These are phyloP conservation scores for Wickerhamiella azyma DNA, from an alignment of 805 yeast species.

Conservation along the genomic window DNA sequence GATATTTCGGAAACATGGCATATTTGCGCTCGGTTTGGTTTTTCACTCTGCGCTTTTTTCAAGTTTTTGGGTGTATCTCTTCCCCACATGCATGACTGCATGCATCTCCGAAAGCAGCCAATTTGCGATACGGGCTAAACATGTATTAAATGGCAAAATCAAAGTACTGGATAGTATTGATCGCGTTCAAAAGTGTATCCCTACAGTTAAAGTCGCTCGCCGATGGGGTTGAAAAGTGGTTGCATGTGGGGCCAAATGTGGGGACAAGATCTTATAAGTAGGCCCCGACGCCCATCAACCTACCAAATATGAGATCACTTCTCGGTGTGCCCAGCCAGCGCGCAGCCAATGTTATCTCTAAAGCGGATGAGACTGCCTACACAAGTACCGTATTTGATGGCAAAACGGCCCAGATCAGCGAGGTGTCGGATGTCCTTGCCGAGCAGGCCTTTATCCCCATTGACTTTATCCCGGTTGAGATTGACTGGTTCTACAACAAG, in stretches of 20 bases:
- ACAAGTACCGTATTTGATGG: slow-evolving; percentile 64
- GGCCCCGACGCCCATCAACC: not conserved
- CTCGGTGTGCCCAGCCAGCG: slow-evolving; percentile 21
- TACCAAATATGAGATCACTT: slow-evolving; percentile 9
- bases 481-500: slow-evolving; percentile 75
- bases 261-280: not conserved
- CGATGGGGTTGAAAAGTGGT: not conserved
- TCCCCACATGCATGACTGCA: not conserved
- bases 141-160: not conserved
- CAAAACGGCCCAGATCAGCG: slow-evolving; percentile 64
- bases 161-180: not conserved
- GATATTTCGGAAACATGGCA: not conserved
- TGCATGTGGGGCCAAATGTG: not conserved
- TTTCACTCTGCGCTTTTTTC: not conserved
- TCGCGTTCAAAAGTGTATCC: not conserved
- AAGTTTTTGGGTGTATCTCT: not conserved
- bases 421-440: slow-evolving; percentile 69
- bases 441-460: slow-evolving; percentile 83
- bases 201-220: not conserved
- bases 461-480: slow-evolving; percentile 67
- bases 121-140: not conserved
- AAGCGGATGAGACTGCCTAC: slow-evolving; percentile 38
- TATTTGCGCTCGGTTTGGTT: not conserved
- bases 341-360: slow-evolving; percentile 17
- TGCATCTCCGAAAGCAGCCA: not conserved